A percentile compares a stretch with the other conserved stretches of the same genome.
These are phyloP conservation scores for Primulina tabacum DNA, from an alignment of 257 asterid species.

Conservation along the genomic window DNA sequence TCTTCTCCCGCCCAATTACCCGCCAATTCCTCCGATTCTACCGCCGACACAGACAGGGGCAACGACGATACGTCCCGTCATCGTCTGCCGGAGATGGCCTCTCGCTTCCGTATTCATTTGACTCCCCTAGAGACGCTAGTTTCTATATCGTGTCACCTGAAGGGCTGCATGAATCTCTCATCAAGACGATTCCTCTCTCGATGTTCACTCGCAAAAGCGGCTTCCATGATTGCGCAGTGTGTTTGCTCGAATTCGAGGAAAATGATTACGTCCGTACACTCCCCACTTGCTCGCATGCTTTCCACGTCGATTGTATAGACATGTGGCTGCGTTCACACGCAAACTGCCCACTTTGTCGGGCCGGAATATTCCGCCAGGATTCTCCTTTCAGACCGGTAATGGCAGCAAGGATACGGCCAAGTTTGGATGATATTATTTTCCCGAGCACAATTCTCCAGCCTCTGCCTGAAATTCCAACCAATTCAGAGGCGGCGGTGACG, in stretches of 20 bases:
- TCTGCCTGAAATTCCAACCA: slow-evolving; percentile 44
- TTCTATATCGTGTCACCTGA: slow-evolving; percentile 83
- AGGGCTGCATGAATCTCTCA: slow-evolving; percentile 80
- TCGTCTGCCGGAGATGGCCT: slow-evolving; percentile 72
- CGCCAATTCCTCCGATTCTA: background rate
- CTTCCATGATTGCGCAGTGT: slow-evolving; percentile 79
- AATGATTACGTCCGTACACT: slow-evolving; percentile 84
- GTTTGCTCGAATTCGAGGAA: slow-evolving; percentile 79
- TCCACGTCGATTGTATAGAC: slow-evolving; percentile 66
- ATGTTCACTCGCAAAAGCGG: slow-evolving; percentile 51
- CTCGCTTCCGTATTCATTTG: slow-evolving; percentile 69
- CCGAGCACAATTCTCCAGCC: slow-evolving; percentile 59
- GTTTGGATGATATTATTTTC: slow-evolving; percentile 64
- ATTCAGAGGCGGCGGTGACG: slow-evolving; percentile 32
- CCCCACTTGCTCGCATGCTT: slow-evolving; percentile 66
- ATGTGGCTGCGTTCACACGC: slow-evolving; percentile 66
- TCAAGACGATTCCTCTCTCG: slow-evolving; percentile 81
- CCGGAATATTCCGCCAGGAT: slow-evolving; percentile 59
- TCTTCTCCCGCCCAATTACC: background rate
- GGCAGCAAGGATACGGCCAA: slow-evolving; percentile 85
- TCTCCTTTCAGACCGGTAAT: slow-evolving; percentile 86
- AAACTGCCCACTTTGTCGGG: slow-evolving; percentile 63
- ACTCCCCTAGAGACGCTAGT: slow-evolving; percentile 39
- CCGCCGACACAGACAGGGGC: slow-evolving; percentile 68
- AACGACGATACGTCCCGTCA: slow-evolving; percentile 63